Base-by-base conservation (phyloP, 805 yeast genomes). In the Phaffomyces thermotolerans region DNA sequence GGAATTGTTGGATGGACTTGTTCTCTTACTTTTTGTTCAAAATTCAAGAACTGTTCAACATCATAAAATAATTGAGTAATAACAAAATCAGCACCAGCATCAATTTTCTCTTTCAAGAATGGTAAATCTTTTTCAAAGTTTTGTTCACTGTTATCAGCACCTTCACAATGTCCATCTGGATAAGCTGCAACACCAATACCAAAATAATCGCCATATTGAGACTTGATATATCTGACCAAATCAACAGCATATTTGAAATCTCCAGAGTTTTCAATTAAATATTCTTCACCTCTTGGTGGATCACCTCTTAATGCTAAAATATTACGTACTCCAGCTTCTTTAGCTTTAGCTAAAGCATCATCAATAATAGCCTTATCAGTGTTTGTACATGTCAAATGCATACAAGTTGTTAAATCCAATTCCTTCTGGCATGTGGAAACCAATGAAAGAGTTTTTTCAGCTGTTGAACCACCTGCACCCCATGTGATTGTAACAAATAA, bases 381-480 rank as follows among this genome's bases (percentile, higher is more conserved):
- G 62, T 93, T 93, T 9, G 99, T 95, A 65, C 99, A 93, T 0
- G 99, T 93, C 62, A 93, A 68, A 62, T 93, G 99, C 67, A 95
- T 73, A 52, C 96, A 90, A 0, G 96, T 88, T 4, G 96, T 88
- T n/a, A 91, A 66, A 4, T 83, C 82, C 46, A 90, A 70, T 39
- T 81, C 87, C 37, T 73, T 66, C 55, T 84, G 87, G 53, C 95
- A 83, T 3, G 85, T 73, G 22, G 77, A 69, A 1, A 96, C 96
- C 45, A 93, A 69, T 36, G 86, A 91, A 46, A 93, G 63, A 0
- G 96, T 86, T 66, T 88, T 89, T 39, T 78, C 83, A 38, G 91
- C 79, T 9, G 97, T 88, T 6, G 95, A 80, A 3, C 99, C 99
- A 34, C 98, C 98, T 6, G 99, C 98, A 30, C 98, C 99, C 97